These are phyloP conservation scores for Lunularia cruciata DNA, from an alignment of 225 moss, liverwort and hornwort genomes.

Conservation along the genomic window DNA sequence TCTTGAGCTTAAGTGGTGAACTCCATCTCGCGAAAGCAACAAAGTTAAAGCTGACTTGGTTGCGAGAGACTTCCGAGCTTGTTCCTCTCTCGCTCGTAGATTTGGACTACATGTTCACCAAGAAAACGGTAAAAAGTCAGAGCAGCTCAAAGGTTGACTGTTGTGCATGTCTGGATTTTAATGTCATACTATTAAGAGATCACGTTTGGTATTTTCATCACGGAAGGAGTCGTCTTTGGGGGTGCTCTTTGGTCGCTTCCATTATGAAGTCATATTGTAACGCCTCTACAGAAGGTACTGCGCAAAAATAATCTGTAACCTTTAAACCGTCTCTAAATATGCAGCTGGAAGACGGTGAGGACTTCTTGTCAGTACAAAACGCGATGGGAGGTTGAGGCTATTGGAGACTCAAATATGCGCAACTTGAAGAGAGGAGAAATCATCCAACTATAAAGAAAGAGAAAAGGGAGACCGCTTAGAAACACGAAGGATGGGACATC, in stretches of 20 bases:
- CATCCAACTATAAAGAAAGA: constrained; percentile 71
- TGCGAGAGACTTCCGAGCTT: constrained; percentile 69
- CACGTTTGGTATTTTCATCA: too few species aligned
- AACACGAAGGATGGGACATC: too few species aligned
- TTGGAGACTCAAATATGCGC: constrained; percentile 77
- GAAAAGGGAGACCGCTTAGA: too few species aligned
- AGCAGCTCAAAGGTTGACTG: not conserved
- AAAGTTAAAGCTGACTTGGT: constrained; percentile 73
- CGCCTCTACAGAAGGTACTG: too few species aligned
- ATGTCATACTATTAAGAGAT: too few species aligned
- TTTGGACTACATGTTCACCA: constrained; percentile 68
- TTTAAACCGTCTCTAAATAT: too few species aligned
- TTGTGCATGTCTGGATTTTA: not conserved
- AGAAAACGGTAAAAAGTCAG: constrained; percentile 75
- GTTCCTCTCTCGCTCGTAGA: constrained; percentile 72
- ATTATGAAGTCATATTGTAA: too few species aligned
- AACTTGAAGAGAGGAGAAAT: constrained; percentile 74
- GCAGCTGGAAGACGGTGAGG: constrained; percentile 73
- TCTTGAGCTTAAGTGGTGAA: constrained; percentile 60
- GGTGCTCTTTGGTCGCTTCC: too few species aligned
- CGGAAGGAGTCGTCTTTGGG: too few species aligned
- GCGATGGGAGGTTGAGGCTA: constrained; percentile 59
- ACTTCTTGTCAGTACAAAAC: constrained; percentile 53
- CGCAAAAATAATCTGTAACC: too few species aligned
- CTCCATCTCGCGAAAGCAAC: constrained; percentile 74